A percentile compares a stretch with the other conserved stretches of the same genome.
Conservation (phyloP, 2,329 filamentous ascomycete species). For the Lachnellula hyalina region DNA sequence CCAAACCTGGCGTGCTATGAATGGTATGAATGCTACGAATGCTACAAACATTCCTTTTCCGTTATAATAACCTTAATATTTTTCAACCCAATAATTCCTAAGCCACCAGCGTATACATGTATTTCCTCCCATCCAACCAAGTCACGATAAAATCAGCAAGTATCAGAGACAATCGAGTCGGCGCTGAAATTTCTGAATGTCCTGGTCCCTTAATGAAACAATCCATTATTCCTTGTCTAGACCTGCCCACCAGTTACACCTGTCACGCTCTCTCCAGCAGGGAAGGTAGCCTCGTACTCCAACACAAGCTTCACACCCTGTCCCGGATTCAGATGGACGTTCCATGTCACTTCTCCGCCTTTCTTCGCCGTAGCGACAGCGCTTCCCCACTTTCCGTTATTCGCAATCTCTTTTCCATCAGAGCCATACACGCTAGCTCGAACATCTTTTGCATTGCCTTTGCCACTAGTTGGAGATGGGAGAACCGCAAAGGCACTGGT, state of each 20-base stretch:
- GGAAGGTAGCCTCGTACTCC: constrained; percentile 57
- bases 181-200: too few relatives aligned
- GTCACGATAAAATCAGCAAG: too few relatives aligned
- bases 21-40: too few relatives aligned
- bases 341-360: constrained; percentile 54
- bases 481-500: constrained; percentile 7
- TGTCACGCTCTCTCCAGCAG: constrained; percentile 42
- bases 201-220: too few relatives aligned
- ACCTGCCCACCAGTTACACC: constrained; percentile 4
- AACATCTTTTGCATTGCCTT: constrained; percentile 15
- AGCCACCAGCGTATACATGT: too few relatives aligned
- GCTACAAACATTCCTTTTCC: too few relatives aligned
- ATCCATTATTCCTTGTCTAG: neutral
- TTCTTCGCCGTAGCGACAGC: constrained; percentile 50
- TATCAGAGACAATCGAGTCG: too few relatives aligned
- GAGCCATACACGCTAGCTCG: constrained; percentile 20
- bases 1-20: too few relatives aligned
- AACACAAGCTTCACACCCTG: constrained; percentile 51
- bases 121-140: too few relatives aligned
- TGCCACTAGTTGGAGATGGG: constrained; percentile 4
- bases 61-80: too few relatives aligned
- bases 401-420: constrained; percentile 28
- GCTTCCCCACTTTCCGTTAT: constrained; percentile 43
- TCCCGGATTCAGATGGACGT: constrained; percentile 52
- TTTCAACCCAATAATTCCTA: too few relatives aligned